Base-by-base conservation (phyloP, 1,284 basidiomycete genomes). In the Stereum hirsutum region DNA sequence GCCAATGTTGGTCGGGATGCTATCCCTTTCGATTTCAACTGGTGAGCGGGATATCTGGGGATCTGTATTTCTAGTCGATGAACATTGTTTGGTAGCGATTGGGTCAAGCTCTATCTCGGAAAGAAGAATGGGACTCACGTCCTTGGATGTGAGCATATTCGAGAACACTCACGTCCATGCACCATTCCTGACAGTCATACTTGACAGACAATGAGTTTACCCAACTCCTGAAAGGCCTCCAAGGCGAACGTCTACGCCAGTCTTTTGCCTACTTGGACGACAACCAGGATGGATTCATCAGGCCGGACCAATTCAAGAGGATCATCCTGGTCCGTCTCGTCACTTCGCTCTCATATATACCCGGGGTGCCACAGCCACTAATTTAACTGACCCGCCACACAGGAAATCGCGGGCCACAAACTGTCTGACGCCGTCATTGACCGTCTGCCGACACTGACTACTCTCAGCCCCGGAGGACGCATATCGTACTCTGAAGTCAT, bases 351-450 rank as follows among this genome's bases (percentile, higher is more conserved):
- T 36, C 23, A 21, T 28, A 31, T 10, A 24, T 12, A 19, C 34
- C 19, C 35, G 23, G 8, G 15, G 2, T 21, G 35, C 5, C 27
- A 23, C 43, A 17, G 32, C 7, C 23, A 34, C 32, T 25, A n/a
- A 37, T n/a, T 26, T 45, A 5, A 28, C 17, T 26, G 10, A n/a
- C n/a, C n/a, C n/a, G n/a, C n/a, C n/a, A n/a, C n/a, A n/a, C 49
- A 90, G 86, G 93, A 96, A 73, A 81, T 95, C 57, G 89, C 89
- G 48, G 89, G 91, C 14, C 93, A 97, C 66, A 97, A 97, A 67
- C 71, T 97, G 46, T 95, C 91, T 12, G 87, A 96, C 57, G 78
- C 82, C 14, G 85, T 96, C 42, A 82, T 94, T 51, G 87, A 93
- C 51, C 73, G 91, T 50, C 69, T 97, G 41, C 92, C 93, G 39